Conservation (phyloP, 2,329 filamentous ascomycete species). For the Colletotrichum tabaci region DNA sequence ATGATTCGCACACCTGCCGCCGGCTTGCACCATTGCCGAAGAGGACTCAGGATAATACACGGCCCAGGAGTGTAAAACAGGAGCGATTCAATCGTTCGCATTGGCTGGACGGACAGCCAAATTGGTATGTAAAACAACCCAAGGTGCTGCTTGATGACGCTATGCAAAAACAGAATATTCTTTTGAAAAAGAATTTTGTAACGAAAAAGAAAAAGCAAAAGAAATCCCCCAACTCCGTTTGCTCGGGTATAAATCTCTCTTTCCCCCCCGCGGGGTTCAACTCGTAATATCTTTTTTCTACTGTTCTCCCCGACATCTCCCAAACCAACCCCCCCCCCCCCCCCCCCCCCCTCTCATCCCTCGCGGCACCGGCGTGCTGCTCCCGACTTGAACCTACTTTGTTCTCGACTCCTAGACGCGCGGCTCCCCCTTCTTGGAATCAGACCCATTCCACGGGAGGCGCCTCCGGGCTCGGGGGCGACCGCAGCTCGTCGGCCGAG, state of each 20-base stretch:
- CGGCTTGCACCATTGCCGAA: too few species aligned
- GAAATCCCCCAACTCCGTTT: not conserved
- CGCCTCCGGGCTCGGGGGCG: not conserved
- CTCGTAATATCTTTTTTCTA: not conserved
- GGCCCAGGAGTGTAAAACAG: too few species aligned
- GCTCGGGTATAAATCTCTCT: not conserved
- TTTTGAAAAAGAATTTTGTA: too few species aligned
- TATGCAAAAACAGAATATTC: not conserved
- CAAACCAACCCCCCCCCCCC: not conserved
- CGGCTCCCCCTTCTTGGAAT: not conserved
- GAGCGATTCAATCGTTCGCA: too few species aligned
- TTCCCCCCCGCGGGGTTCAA: not conserved
- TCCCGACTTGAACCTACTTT: not conserved
- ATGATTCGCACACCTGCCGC: not conserved
- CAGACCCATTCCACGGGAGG: slow-evolving; percentile 1
- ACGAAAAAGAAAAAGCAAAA: too few species aligned
- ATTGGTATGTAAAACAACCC: not conserved
- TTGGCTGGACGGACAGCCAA: not conserved
- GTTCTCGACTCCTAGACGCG: not conserved
- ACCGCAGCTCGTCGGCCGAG: slow-evolving; percentile 1
- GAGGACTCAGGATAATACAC: too few species aligned
- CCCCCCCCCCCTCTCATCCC: too few species aligned
- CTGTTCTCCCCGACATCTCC: too few species aligned
- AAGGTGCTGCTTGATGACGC: not conserved
- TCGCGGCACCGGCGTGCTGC: too few species aligned